phyloP scores from a whole-genome alignment of 495 filamentous ascomycete species.

The Penicillium samsonianum region DNA sequence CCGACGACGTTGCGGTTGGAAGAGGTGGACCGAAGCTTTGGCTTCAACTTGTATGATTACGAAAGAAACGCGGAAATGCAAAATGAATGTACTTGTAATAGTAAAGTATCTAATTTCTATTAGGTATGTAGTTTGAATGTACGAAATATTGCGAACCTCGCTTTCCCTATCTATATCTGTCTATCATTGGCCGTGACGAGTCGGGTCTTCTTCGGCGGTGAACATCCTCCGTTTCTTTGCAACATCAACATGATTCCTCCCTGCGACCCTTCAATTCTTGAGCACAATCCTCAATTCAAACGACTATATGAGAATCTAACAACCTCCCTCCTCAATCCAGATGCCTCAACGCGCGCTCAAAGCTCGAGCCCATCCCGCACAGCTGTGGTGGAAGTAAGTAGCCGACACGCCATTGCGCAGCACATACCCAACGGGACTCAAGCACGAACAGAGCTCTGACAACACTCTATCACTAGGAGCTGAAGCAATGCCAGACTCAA shows the following conservation, averaged over 20 bases:
- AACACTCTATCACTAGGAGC: slow-evolving; percentile 29
- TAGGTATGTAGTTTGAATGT: not conserved
- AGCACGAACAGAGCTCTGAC: not conserved
- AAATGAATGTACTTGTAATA: slow-evolving; percentile 22
- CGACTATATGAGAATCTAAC: slow-evolving; percentile 62
- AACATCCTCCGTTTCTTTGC: slow-evolving; percentile 18
- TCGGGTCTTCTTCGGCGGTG: slow-evolving; percentile 24
- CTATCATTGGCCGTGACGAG: slow-evolving; percentile 1
- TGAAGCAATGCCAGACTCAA: slow-evolving; percentile 40
- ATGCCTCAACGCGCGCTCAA: slow-evolving; percentile 62
- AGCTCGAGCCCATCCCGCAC: slow-evolving; percentile 53
- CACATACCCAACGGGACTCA: slow-evolving; percentile 1
- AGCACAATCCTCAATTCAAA: slow-evolving; percentile 65
- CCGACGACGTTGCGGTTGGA: slow-evolving; percentile 13
- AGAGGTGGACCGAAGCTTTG: slow-evolving; percentile 25
- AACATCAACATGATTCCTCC: slow-evolving; percentile 61
- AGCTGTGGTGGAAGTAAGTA: slow-evolving; percentile 53
- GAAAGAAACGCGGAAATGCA: slow-evolving; percentile 47
- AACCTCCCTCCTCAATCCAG: slow-evolving; percentile 56
- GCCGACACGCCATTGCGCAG: not conserved
- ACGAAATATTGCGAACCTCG: not conserved
- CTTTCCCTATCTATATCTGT: not conserved
- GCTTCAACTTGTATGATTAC: slow-evolving; percentile 48
- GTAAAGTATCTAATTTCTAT: not conserved
- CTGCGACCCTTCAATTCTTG: slow-evolving; percentile 60